A percentile compares a stretch with the other conserved stretches of the same genome.
Evolutionary conservation across 371 early-diverging fungal species (phyloP).

Genomic region (Actinomortierella wolfii): DNA sequence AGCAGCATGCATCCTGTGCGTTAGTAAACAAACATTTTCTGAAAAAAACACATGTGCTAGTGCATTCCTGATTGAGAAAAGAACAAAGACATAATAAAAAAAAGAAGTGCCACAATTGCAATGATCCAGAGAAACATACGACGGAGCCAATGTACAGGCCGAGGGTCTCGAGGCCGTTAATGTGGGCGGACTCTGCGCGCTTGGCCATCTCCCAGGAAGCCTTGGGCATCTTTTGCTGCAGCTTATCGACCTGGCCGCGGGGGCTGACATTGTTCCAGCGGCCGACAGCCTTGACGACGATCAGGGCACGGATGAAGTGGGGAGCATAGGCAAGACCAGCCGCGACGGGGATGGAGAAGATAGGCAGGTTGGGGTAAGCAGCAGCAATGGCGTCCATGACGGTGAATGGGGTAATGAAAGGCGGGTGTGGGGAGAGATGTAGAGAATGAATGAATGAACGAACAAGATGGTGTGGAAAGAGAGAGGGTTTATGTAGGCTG

Average conservation of each 20-base stretch:
- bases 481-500: no score
- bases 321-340: constrained; percentile 46
- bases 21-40: no score
- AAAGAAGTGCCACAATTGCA: no score
- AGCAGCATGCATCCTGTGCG: no score
- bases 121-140: constrained; percentile 41
- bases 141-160: constrained; percentile 39
- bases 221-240: constrained; percentile 43
- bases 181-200: constrained; percentile 46
- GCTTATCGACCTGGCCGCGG: constrained; percentile 43
- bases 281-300: constrained; percentile 35
- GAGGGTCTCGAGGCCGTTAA: constrained; percentile 45
- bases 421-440: background rate
- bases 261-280: constrained; percentile 48
- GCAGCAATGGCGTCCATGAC: constrained; percentile 14
- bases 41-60: no score
- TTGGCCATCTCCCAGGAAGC: constrained; percentile 43
- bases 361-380: constrained; percentile 32
- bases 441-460: constrained; percentile 2
- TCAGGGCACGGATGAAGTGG: constrained; percentile 34
- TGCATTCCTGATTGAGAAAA: background rate
- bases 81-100: no score
- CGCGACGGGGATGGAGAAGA: constrained; percentile 37
- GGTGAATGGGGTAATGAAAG: no score
- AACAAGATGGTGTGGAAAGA: no score